Evolutionary conservation across 257 asterid genomes (phyloP).

Genomic region (Nicotiana attenuata): DNA sequence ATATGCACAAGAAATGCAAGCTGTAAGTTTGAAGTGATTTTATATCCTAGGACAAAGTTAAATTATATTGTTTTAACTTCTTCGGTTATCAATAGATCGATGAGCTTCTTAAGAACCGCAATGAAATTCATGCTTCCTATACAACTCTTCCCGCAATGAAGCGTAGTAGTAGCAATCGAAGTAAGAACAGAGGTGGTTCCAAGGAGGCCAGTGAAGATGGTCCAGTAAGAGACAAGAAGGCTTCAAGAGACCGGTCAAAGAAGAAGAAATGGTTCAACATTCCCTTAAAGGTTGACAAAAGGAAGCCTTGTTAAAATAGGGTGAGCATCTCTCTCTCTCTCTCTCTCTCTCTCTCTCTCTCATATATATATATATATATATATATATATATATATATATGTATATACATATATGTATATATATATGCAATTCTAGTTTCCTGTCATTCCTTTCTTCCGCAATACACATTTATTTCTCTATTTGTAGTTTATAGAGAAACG

Average conservation of each 20-base stretch:
- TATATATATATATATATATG: too few relatives aligned
- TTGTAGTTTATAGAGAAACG: not conserved
- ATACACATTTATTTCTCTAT: not conserved
- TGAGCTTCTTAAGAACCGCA: constrained; percentile 87
- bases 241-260: constrained; percentile 55
- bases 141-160: constrained; percentile 53
- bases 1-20: constrained; percentile 91
- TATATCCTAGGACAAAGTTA: not conserved
- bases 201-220: constrained; percentile 54
- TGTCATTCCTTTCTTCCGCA: not conserved
- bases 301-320: constrained; percentile 65
- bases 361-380: too few relatives aligned
- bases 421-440: not conserved
- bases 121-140: constrained; percentile 76
- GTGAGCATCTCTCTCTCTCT: not conserved
- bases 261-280: constrained; percentile 86
- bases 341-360: not conserved
- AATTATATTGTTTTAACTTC: not conserved
- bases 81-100: constrained; percentile 53
- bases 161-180: constrained; percentile 61
- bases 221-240: constrained; percentile 46
- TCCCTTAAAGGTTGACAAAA: constrained; percentile 77
- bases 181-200: constrained; percentile 48
- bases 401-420: too few relatives aligned
- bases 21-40: constrained; percentile 45